Base-by-base conservation (phyloP, 352 stramenopile species). In the Phytopythium chamaehyphon region DNA sequence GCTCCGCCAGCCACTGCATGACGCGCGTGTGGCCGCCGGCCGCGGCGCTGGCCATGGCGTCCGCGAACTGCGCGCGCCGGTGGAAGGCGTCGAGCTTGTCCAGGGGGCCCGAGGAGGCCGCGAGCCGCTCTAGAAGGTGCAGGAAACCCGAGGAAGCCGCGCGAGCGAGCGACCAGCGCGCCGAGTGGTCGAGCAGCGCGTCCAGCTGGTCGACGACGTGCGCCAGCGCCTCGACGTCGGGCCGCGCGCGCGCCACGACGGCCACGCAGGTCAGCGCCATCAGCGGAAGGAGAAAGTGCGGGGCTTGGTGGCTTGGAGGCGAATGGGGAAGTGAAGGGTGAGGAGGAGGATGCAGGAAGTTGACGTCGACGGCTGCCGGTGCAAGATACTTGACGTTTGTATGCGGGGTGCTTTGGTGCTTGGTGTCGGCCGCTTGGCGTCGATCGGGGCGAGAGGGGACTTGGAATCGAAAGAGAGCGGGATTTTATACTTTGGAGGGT, bases 151-250 rank as follows among this genome's bases (percentile, higher is more conserved):
- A 16, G 45, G 7, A 8, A 11, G 14, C 23, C 8, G 45, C 45
- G n/a, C 19, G 28, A 6, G n/a, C 9, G 26, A 51, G 11, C 9
- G 28, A 15, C 55, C 59, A 67, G 51, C 45, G 51, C 5, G 28
- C 22, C 22, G 63, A 71, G 19, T 44, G 49, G 45, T 68, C 63
- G 22, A 71, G 52, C 21, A 60, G 65, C 12, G 39, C 40, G 31
- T 40, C 26, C 45, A 51, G 45, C 26, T n/a, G 26, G 16, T 40
- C 44, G 44, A 50, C n/a, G 31, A 11, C 15, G 2, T 28, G 45
- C 0, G 28, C 28, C 28, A 33, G 45, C 26, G 26, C 45, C 10
- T 40, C 44, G 44, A 50, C n/a, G 31, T 7, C 15, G 2, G 45
- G 45, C 0, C n/a, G 28, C 26, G 26, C 15, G 26, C 45, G 45